These are phyloP conservation scores for Passiflora organensis DNA, from an alignment of 345 rosid genomes.

Conservation along the genomic window DNA sequence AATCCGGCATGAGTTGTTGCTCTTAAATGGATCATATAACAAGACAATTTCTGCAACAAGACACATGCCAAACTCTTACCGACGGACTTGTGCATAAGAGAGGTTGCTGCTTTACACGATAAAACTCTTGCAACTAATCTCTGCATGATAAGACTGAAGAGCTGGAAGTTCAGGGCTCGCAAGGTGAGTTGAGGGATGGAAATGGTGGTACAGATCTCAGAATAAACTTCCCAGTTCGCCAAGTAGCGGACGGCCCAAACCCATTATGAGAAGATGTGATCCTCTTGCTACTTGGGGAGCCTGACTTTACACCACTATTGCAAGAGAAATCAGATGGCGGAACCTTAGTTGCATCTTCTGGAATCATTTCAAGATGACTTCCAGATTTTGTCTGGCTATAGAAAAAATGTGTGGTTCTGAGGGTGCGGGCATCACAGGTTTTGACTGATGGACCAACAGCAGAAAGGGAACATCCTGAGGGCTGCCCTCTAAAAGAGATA, in stretches of 20 bases:
- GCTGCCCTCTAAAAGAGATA: constrained; percentile 14
- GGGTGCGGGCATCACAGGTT: neutral
- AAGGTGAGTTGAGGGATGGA: constrained; percentile 25
- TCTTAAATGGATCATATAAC: too few species aligned
- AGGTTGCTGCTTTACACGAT: too few species aligned
- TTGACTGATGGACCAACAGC: constrained; percentile 11
- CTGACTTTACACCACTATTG: constrained; percentile 14
- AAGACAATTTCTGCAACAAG: too few species aligned
- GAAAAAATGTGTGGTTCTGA: constrained; percentile 1
- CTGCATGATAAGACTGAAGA: neutral
- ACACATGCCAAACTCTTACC: too few species aligned
- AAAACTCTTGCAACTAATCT: neutral
- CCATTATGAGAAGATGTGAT: constrained; percentile 32
- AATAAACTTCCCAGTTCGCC: constrained; percentile 34
- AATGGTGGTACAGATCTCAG: constrained; percentile 36
- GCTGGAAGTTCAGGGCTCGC: constrained; percentile 10
- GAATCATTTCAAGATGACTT: constrained; percentile 22
- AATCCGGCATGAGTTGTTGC: too few species aligned
- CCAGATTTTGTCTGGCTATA: constrained; percentile 20
- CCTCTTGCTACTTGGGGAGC: constrained; percentile 33
- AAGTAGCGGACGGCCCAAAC: constrained; percentile 17
- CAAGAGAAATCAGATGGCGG: constrained; percentile 11
- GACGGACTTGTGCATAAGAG: too few species aligned
- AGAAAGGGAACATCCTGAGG: constrained; percentile 13
- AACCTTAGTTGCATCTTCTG: constrained; percentile 26